phyloP scores from a whole-genome alignment of 2,329 filamentous ascomycete species.

The Alternaria hordeiaustralica region DNA sequence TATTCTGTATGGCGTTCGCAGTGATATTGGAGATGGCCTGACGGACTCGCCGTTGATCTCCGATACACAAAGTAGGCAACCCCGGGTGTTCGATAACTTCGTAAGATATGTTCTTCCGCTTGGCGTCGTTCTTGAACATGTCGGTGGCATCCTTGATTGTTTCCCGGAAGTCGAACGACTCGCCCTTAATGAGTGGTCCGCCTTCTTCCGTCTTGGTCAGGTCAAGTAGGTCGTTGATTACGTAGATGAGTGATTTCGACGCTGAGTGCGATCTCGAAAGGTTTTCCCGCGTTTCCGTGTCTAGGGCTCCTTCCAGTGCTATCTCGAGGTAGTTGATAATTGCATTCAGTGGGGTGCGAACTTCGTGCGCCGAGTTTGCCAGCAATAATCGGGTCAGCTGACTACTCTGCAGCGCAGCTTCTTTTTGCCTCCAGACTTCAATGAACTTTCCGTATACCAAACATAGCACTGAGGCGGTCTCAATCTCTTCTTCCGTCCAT shows the following conservation, averaged over 20 bases:
- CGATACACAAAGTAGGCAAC: slow-evolving; percentile 73
- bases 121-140: slow-evolving; percentile 75
- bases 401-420: slow-evolving; percentile 80
- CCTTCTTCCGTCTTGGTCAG: slow-evolving; percentile 88
- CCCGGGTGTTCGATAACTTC: slow-evolving; percentile 71
- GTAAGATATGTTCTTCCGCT: slow-evolving; percentile 76
- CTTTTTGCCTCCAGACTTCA: slow-evolving; percentile 91
- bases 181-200: slow-evolving; percentile 77
- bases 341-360: slow-evolving; percentile 87
- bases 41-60: slow-evolving; percentile 79
- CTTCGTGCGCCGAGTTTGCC: slow-evolving; percentile 89
- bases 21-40: slow-evolving; percentile 84
- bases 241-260: slow-evolving; percentile 90
- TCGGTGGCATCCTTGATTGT: slow-evolving; percentile 81
- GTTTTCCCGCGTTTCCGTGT: slow-evolving; percentile 84
- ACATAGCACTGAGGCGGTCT: slow-evolving; percentile 86
- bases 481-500: slow-evolving; percentile 87
- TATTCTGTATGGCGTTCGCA: slow-evolving; percentile 85
- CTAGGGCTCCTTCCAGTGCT: slow-evolving; percentile 79
- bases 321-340: slow-evolving; percentile 97
- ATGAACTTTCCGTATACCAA: slow-evolving; percentile 90
- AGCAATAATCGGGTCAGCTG: slow-evolving; percentile 79
- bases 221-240: slow-evolving; percentile 90
- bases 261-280: slow-evolving; percentile 85
- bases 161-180: slow-evolving; percentile 73